Base-by-base conservation (phyloP, 306 rosid species). In the Pterocarpus santalinus region DNA sequence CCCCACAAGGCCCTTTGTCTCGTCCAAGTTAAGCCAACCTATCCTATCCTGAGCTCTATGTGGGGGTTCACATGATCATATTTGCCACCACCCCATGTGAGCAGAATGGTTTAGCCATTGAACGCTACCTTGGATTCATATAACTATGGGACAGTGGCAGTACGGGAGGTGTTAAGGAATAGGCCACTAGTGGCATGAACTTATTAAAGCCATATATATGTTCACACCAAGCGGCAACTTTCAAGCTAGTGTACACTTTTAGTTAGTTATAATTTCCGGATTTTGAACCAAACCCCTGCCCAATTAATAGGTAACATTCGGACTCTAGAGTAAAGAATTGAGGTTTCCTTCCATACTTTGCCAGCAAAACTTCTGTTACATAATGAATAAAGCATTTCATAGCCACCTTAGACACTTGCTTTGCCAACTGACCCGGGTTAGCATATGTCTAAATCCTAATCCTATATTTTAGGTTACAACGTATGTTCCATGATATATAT, bases 401-500 rank as follows among this genome's bases (percentile, higher is more conserved):
- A 34, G 35, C 36, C 33, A 60, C 65, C 36, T 56, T 22, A 57
- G 63, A 60, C 7, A 60, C 15, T 28, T 30, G 38, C 14, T 60
- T 60, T 11, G 65, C 67, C 41, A 33, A 62, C 67, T 32, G 43
- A 5, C 16, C 16, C 39, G 12, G 4, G 28, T n/a, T 47, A 65
- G 73, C 15, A 36, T 49, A 64, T 62, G 80, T 62, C 62, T 32
- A 63, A 47, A 65, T 65, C 66, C 65, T 36, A 53, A 77, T 55
- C 57, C 57, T 22, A 41, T 39, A 77, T 9, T 38, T 77, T 77
- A 36, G 81, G 73, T 65, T 10, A 11, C 53, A 33, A 63, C 57
- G 44, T 32, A 14, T 13, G 41, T 60, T 61, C 58, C 69, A 74
- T 30, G 51, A 62, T 63, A 22, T 28, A 41, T 30, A 0, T 22